Evolutionary conservation across 2,329 filamentous ascomycete genomes (phyloP), one percentile per base, ranked within the genome.

Genomic region (Phyllosticta paracitricarpa): DNA sequence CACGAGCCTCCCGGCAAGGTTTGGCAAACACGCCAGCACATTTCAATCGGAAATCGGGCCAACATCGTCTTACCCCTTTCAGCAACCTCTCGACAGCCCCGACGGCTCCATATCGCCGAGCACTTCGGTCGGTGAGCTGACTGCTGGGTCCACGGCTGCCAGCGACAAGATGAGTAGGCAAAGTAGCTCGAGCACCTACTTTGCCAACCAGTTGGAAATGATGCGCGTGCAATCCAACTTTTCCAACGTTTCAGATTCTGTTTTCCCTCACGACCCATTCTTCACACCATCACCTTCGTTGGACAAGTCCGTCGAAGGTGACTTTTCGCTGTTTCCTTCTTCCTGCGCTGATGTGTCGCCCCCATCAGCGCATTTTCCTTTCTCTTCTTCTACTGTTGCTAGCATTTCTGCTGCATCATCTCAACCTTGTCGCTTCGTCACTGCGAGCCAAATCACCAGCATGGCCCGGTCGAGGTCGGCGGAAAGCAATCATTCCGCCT

Each of bases 81-180:
- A 58, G 61, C 26, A 24, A 54, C 22, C 57, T 35, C 74, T 72
- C 72, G 67, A 67, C 59, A 67, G 65, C 60, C 65, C 67, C 52
- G 71, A 74, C 64, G 67, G 64, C 64, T 74, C 71, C 53, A 67
- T 66, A 6, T 71, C 72, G 19, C 72, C 74, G 59, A 71, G 70
- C 64, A 74, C 73, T 12, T 69, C 72, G 52, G 70, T 71, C 65
- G 69, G 69, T 64, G 67, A 73, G 63, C 69, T 73, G 68, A 74
- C 73, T 55, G 69, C 70, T 63, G 68, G 57, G 4, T 69, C 74
- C 66, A 72, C 72, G 69, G 67, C 69, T 54, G 68, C 71, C 57
- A 74, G 72, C 70, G 70, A 69, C 61, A 58, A 61, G 48, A 76
- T 80, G 77, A 79, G 77, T 67, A 75, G 78, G 66, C 71, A 77